Conservation (phyloP, 2,329 filamentous ascomycete genomes). For the Monilinia fructicola region DNA sequence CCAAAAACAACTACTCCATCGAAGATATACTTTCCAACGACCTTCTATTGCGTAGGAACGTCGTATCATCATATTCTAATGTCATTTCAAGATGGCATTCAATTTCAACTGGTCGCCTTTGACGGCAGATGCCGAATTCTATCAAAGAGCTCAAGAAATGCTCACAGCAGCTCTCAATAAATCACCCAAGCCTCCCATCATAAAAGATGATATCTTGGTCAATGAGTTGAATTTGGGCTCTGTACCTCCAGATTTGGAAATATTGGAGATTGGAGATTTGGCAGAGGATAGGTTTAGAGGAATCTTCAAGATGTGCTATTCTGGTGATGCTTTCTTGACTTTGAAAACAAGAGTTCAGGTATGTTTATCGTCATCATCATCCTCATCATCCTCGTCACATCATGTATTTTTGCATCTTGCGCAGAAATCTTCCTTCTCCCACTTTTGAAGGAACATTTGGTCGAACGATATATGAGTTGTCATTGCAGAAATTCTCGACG, state of each 20-base stretch:
- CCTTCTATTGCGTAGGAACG: neutral
- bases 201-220: slow-evolving; percentile 98
- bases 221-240: slow-evolving; percentile 96
- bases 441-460: slow-evolving; percentile 8
- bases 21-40: slow-evolving; percentile 26
- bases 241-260: slow-evolving; percentile 91
- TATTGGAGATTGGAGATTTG: slow-evolving; percentile 94
- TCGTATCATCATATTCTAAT: slow-evolving; percentile 32
- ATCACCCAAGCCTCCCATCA: slow-evolving; percentile 95
- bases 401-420: slow-evolving; percentile 14
- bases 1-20: slow-evolving; percentile 32
- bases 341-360: slow-evolving; percentile 93
- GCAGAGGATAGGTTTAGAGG: slow-evolving; percentile 95
- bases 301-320: slow-evolving; percentile 99
- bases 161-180: slow-evolving; percentile 96
- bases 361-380: slow-evolving; percentile 42
- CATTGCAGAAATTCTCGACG: slow-evolving; percentile 10
- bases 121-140: slow-evolving; percentile 90
- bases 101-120: slow-evolving; percentile 99
- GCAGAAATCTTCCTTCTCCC: slow-evolving; percentile 7
- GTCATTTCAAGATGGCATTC: slow-evolving; percentile 75
- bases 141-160: slow-evolving; percentile 87
- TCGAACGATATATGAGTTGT: slow-evolving; percentile 13
- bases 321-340: slow-evolving; percentile 91
- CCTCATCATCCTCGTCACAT: slow-evolving; percentile 18